A percentile compares a stretch with the other conserved stretches of the same genome.
phyloP scores from a whole-genome alignment of 495 filamentous ascomycete species.

The Aspergillus sparsus region DNA sequence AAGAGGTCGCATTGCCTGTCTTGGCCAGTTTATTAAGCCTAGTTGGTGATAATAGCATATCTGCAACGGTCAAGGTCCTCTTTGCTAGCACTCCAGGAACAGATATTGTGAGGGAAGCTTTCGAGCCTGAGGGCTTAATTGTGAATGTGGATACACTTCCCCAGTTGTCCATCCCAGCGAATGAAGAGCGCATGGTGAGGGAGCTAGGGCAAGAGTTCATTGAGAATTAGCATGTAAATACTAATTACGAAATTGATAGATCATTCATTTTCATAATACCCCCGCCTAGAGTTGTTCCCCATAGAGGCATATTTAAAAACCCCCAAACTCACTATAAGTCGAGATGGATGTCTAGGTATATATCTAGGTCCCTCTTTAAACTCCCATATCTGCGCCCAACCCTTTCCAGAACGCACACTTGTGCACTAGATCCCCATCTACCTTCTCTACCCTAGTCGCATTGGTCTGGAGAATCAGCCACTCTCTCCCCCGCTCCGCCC shows the following conservation, averaged over 20 bases:
- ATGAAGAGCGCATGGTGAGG: too few species aligned
- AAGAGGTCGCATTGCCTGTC: neutral
- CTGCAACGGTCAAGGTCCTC: constrained; percentile 5
- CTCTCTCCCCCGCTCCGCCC: constrained; percentile 31
- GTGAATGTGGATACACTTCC: neutral
- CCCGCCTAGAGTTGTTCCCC: too few species aligned
- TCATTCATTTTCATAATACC: too few species aligned
- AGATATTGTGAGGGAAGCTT: neutral
- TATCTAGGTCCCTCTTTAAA: neutral
- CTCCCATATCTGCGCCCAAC: constrained; percentile 11
- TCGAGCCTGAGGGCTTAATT: neutral
- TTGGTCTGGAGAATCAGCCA: constrained; percentile 53
- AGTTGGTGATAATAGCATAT: neutral
- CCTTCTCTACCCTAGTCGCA: constrained; percentile 54
- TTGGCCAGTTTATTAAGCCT: neutral
- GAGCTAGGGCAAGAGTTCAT: too few species aligned
- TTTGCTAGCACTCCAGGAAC: constrained; percentile 2
- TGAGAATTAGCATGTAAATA: too few species aligned
- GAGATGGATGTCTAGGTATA: too few species aligned
- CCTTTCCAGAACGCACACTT: constrained; percentile 50
- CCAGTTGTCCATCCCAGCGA: too few species aligned
- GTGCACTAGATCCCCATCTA: constrained; percentile 39
- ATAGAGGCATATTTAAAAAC: too few species aligned
- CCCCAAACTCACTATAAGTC: too few species aligned
- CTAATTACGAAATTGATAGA: too few species aligned